These are phyloP conservation scores for Solanum aculeatissimum DNA, from an alignment of 305 asterid species.

Conservation along the genomic window DNA sequence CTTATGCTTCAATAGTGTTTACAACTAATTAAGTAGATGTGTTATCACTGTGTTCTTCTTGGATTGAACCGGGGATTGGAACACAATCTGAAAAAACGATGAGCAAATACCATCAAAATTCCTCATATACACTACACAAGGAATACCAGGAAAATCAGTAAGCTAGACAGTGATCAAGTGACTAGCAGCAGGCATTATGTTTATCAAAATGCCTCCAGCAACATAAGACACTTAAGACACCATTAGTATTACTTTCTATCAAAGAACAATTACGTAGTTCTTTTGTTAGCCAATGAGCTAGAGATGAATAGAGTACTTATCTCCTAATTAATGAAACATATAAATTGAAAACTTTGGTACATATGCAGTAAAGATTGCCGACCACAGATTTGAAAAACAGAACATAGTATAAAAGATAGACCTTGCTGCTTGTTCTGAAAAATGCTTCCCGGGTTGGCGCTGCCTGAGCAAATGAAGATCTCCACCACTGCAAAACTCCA, in stretches of 20 bases:
- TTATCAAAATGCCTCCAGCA: neutral
- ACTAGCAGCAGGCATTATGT: neutral
- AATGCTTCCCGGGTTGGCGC: constrained; percentile 81
- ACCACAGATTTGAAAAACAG: neutral
- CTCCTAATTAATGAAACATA: neutral
- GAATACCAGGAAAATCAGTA: neutral
- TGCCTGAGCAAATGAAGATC: constrained; percentile 96
- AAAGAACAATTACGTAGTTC: neutral
- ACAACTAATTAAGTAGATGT: neutral
- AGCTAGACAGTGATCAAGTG: neutral
- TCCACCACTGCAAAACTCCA: constrained; percentile 97
- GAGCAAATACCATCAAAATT: neutral
- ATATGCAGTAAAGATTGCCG: neutral
- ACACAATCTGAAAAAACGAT: neutral
- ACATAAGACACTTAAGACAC: neutral
- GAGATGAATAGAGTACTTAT: neutral
- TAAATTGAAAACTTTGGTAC: neutral
- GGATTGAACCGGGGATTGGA: neutral
- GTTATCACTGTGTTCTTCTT: neutral
- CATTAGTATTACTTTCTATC: neutral
- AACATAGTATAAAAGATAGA: constrained; percentile 12
- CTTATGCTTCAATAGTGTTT: neutral
- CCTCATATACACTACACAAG: neutral
- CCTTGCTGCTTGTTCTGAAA: constrained; percentile 92
- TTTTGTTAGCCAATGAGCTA: neutral